Conservation (phyloP, 352 stramenopile genomes). For the Phytopythium litorale region DNA sequence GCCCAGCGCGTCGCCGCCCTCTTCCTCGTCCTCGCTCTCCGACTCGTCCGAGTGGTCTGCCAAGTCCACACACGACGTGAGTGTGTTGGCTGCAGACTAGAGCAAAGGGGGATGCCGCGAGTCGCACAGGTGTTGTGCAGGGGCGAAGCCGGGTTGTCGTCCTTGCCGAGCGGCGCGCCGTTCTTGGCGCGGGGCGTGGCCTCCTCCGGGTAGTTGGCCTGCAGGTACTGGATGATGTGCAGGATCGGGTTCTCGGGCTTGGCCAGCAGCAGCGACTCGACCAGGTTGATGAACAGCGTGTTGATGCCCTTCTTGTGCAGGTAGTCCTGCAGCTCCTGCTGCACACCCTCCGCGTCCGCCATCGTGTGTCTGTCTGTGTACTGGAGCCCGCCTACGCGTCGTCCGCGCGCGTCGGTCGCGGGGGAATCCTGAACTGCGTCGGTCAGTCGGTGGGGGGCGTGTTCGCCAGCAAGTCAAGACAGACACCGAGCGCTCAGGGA, state of each 20-base stretch:
- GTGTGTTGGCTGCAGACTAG: neutral
- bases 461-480: neutral
- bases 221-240: conserved; percentile 89
- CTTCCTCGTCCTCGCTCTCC: conserved; percentile 85
- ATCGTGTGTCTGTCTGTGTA: conserved; percentile 20
- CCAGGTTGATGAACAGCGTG: conserved; percentile 91
- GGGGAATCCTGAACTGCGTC: neutral
- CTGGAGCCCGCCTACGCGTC: neutral
- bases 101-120: neutral
- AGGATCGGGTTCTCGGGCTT: conserved; percentile 88
- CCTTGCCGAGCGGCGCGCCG: conserved; percentile 20
- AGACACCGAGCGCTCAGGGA: neutral
- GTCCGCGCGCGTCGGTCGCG: neutral
- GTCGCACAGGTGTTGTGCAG: conserved; percentile 24
- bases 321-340: conserved; percentile 91
- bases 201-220: conserved; percentile 86
- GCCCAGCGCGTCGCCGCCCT: conserved; percentile 69
- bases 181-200: conserved; percentile 41
- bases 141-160: conserved; percentile 44
- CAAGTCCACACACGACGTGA: neutral
- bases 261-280: conserved; percentile 86
- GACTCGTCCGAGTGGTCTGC: conserved; percentile 83
- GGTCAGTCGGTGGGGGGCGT: neutral
- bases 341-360: conserved; percentile 82
- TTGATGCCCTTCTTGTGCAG: conserved; percentile 91